Base-by-base conservation (phyloP, 371 early-diverging fungal genomes). In the Mortierella sp. region DNA sequence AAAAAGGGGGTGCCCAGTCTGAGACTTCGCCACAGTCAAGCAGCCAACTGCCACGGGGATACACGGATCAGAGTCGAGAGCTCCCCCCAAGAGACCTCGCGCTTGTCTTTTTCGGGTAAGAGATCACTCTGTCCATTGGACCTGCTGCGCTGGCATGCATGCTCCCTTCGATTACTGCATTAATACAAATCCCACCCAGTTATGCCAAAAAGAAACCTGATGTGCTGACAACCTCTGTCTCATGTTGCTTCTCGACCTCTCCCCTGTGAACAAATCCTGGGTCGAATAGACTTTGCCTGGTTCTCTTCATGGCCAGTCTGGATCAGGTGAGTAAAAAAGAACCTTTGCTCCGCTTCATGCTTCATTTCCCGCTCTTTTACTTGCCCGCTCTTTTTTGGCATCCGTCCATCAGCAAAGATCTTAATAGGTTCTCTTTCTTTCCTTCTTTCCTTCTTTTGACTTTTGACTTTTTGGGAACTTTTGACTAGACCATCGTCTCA, bases 401-500 rank as follows among this genome's bases (percentile, higher is more conserved):
- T 4, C 21, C 21, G 6, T 51, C 6, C 6, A 19, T 46, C 26
- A 21, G 25, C 25, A 30, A 9, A n/a, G 4, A 16, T n/a, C 6
- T 18, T 15, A 37, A 37, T 0, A 7, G 7, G 11, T 37, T 16
- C 11, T 30, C 15, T 43, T 23, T 53, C 28, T 44, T 55, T 64
- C 23, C 19, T n/a, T 23, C 56, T 19, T n/a, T n/a, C n/a, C 84
- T 1, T 81, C 84, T 6, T 81, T 90, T 12, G 89, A 37, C 9
- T 37, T 37, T 37, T 37, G 3, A 9, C 37, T 5, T 37, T 9
- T 37, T 3, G 37, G 37, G 9, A 5, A 5, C 37, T 9, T 37
- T 9, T 37, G 37, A 9, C 66, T 85, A 88, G 80, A 93, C 93
- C 0, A 92, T 95, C 59, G 91, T 94, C 44, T 83, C 92, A 1